These are phyloP conservation scores for Zopfochytrium polystomum DNA, from an alignment of 371 early-diverging fungal species.

Conservation along the genomic window DNA sequence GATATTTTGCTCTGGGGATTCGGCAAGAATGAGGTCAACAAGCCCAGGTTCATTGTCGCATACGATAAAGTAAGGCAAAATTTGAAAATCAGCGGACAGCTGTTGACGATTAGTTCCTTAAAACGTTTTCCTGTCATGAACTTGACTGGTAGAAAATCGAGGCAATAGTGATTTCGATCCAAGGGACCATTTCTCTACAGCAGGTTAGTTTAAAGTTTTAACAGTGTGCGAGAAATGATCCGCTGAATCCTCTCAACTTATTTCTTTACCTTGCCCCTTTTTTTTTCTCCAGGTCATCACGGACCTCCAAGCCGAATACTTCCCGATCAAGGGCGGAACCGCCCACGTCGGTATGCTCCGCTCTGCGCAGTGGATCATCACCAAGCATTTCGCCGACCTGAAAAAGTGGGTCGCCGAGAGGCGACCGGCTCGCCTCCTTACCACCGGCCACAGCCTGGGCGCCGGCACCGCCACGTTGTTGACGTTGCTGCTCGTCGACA, in stretches of 20 bases:
- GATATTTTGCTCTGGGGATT: constrained; percentile 35
- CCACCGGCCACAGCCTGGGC: constrained; percentile 41
- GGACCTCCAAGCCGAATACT: constrained; percentile 27
- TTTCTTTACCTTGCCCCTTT: no score
- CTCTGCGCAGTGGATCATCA: constrained; percentile 30
- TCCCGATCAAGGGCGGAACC: constrained; percentile 29
- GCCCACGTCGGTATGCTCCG: constrained; percentile 35
- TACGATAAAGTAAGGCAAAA: constrained; percentile 12
- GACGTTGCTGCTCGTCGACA: constrained; percentile 27
- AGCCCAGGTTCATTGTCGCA: not conserved
- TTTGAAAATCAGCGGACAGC: no score
- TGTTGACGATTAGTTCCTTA: not conserved
- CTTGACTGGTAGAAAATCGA: constrained; percentile 3
- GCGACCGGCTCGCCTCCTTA: constrained; percentile 23
- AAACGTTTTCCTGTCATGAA: constrained; percentile 18
- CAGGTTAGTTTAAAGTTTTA: no score
- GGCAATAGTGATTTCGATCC: constrained; percentile 20
- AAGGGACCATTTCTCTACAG: constrained; percentile 18
- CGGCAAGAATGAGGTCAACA: not conserved
- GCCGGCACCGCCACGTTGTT: constrained; percentile 34
- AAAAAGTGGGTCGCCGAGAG: constrained; percentile 24
- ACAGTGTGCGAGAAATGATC: no score
- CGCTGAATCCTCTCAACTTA: no score
- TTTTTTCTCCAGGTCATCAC: constrained; percentile 26
- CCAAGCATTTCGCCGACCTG: constrained; percentile 23